phyloP scores from a whole-genome alignment of 1,284 basidiomycete species.

The Leucoagaricus sp. region DNA sequence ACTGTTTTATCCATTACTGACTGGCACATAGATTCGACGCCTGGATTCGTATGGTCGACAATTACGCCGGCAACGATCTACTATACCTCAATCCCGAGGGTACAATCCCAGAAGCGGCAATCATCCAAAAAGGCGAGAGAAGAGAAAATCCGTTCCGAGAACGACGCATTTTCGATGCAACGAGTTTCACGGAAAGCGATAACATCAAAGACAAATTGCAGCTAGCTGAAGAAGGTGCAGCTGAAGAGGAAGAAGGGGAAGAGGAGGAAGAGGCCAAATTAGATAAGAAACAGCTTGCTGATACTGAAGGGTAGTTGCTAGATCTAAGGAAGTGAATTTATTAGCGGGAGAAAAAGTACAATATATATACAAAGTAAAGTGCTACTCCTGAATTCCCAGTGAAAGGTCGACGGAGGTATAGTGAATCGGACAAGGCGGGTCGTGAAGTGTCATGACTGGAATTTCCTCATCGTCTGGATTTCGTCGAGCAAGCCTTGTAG shows the following conservation, averaged over 20 bases:
- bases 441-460: conserved; percentile 58
- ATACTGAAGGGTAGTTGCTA: conserved; percentile 66
- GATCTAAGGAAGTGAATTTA: not conserved
- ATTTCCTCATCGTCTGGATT: conserved; percentile 87
- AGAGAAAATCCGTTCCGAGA: conserved; percentile 68
- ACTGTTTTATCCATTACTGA: conserved; percentile 9
- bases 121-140: conserved; percentile 61
- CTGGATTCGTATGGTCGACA: conserved; percentile 72
- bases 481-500: conserved; percentile 83
- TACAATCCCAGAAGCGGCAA: conserved; percentile 64
- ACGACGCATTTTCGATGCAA: conserved; percentile 63
- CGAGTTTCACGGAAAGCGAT: conserved; percentile 46
- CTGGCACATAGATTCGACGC: conserved; percentile 61
- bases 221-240: conserved; percentile 42
- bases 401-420: not conserved
- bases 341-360: conserved; percentile 18
- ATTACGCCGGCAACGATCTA: conserved; percentile 70
- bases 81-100: conserved; percentile 73
- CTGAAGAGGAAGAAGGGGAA: conserved; percentile 48
- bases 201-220: conserved; percentile 32
- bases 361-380: not conserved
- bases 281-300: conserved; percentile 59
- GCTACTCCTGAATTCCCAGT: not conserved
- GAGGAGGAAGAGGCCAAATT: conserved; percentile 55
- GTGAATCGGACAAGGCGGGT: too few relatives aligned